phyloP scores from a whole-genome alignment of 371 early-diverging fungal species.

The Synchytrium microbalum region DNA sequence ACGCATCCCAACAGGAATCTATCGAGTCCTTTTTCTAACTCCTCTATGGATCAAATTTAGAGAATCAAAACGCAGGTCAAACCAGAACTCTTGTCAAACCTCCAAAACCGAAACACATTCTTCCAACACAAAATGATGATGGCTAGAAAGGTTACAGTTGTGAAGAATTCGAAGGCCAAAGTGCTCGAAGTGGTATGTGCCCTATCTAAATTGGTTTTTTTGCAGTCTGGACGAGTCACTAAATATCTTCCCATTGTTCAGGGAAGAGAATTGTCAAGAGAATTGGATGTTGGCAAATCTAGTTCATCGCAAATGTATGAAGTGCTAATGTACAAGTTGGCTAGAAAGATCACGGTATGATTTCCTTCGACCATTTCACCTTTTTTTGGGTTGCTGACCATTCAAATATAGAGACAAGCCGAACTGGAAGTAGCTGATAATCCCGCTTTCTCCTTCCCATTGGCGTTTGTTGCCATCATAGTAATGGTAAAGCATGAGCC shows the following conservation, averaged over 20 bases:
- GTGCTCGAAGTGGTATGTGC: conserved; percentile 39
- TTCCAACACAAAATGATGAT: conserved; percentile 24
- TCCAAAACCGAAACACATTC: conserved; percentile 5
- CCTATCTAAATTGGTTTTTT: background rate
- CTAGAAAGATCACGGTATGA: conserved; percentile 16
- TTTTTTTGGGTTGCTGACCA: background rate
- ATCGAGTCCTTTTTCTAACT: background rate
- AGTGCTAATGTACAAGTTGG: conserved; percentile 54
- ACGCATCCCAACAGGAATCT: background rate
- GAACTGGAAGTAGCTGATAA: conserved; percentile 64
- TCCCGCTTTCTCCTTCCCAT: conserved; percentile 54
- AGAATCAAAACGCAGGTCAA: conserved; percentile 27
- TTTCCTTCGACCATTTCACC: background rate
- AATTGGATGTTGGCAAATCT: conserved; percentile 31
- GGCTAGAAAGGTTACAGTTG: conserved; percentile 42
- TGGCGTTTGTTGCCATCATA: conserved; percentile 59
- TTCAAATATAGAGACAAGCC: conserved; percentile 50
- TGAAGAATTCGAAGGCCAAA: conserved; percentile 41
- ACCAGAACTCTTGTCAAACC: conserved; percentile 15
- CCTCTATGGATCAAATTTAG: conserved; percentile 6
- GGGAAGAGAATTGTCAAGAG: conserved; percentile 31
- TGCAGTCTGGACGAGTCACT: conserved; percentile 1
- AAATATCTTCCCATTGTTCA: conserved; percentile 8
- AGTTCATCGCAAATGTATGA: conserved; percentile 41
- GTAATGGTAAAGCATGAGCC: conserved; percentile 50